Evolutionary conservation across 306 rosid genomes (phyloP).

Genomic region (Erythrophleum fordii): DNA sequence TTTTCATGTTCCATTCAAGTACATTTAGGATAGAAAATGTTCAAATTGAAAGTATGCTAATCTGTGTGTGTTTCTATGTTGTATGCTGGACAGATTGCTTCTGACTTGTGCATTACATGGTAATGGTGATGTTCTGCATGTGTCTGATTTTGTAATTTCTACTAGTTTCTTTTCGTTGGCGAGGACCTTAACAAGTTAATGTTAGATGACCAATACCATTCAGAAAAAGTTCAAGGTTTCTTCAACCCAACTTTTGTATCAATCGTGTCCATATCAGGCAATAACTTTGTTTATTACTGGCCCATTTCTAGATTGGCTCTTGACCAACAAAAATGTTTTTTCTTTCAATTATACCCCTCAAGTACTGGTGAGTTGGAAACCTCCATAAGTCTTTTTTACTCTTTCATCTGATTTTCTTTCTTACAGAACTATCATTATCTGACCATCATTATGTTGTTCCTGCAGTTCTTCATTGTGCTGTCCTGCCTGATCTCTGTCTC

Average conservation of each 20-base stretch:
- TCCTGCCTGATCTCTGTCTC: conserved; percentile 95
- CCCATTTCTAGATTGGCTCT: conserved; percentile 78
- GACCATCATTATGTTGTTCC: conserved; percentile 5
- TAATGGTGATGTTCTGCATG: background rate
- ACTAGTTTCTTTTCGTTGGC: background rate
- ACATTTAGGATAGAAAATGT: background rate
- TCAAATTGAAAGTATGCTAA: background rate
- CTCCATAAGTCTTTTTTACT: background rate
- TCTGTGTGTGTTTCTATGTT: background rate
- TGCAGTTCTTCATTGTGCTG: conserved; percentile 80
- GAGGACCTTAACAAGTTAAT: conserved; percentile 59
- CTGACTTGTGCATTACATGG: background rate
- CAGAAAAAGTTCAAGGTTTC: conserved; percentile 94
- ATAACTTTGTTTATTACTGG: conserved; percentile 81
- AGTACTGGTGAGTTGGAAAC: conserved; percentile 33
- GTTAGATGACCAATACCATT: conserved; percentile 95
- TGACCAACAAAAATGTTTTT: conserved; percentile 81
- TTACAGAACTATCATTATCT: background rate
- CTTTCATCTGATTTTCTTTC: background rate
- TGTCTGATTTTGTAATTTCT: background rate
- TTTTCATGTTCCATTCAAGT: background rate
- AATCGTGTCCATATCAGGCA: conserved; percentile 90
- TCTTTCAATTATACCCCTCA: conserved; percentile 71
- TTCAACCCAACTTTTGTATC: conserved; percentile 94
- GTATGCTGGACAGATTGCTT: background rate